Conservation (phyloP, 371 early-diverging fungal species). For the Spraguea lophii region DNA sequence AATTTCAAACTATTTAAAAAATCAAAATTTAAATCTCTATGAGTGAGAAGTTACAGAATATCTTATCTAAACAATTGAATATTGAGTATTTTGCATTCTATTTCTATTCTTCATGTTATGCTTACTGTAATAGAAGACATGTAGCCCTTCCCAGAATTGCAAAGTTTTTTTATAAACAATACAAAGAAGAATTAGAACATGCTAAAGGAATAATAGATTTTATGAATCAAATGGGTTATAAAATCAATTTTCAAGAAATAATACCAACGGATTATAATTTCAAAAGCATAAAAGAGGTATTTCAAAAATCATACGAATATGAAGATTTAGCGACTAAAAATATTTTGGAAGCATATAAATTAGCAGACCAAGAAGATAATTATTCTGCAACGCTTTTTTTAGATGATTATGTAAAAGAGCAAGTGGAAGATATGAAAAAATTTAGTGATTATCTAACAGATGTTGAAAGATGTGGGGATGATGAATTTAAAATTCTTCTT, state of each 20-base stretch:
- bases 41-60: too few relatives aligned
- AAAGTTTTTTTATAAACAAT: slow-evolving; percentile 11
- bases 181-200: slow-evolving; percentile 22
- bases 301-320: slow-evolving; percentile 7
- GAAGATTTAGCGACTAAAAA: slow-evolving; percentile 13
- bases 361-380: slow-evolving; percentile 13
- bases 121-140: slow-evolving; percentile 2
- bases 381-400: slow-evolving; percentile 6
- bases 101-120: slow-evolving; percentile 6
- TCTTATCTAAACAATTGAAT: slow-evolving; percentile 20
- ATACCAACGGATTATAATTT: slow-evolving; percentile 5
- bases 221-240: slow-evolving; percentile 17
- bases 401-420: slow-evolving; percentile 19
- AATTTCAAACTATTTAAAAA: too few relatives aligned
- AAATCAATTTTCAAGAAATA: slow-evolving; percentile 6
- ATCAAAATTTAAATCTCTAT: too few relatives aligned
- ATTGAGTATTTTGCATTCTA: slow-evolving; percentile 20
- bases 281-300: slow-evolving; percentile 3
- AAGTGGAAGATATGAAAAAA: slow-evolving; percentile 15
- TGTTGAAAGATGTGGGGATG: slow-evolving; percentile 18
- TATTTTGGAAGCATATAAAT: slow-evolving; percentile 5
- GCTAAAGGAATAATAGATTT: slow-evolving; percentile 18
- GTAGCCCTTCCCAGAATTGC: slow-evolving; percentile 10
- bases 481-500: slow-evolving; percentile 1
- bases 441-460: slow-evolving; percentile 9